Evolutionary conservation across 2,329 filamentous ascomycete genomes (phyloP).

Genomic region (Sporothrix protearum): DNA sequence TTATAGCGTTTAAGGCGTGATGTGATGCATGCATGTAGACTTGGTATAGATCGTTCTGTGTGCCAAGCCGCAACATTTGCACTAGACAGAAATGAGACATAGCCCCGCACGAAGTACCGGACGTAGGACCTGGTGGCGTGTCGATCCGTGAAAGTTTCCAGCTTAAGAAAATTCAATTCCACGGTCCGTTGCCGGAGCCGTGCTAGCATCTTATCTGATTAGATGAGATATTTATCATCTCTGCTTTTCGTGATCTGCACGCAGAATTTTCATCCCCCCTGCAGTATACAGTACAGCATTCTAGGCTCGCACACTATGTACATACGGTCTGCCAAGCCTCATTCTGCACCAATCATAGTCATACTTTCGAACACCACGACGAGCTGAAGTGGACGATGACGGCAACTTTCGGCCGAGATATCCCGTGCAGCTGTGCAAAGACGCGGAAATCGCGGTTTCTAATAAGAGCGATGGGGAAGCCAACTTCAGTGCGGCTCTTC

Average conservation of each 20-base stretch:
- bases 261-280: neutral
- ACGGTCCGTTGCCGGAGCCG: neutral
- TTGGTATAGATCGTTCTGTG: neutral
- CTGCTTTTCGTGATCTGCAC: neutral
- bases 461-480: neutral
- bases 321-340: neutral
- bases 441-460: neutral
- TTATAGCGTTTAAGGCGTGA: neutral
- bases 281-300: neutral
- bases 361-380: neutral
- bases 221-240: slow-evolving; percentile 25
- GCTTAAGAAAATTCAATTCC: neutral
- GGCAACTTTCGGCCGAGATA: neutral
- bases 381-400: neutral
- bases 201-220: slow-evolving; percentile 23
- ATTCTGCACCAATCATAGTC: neutral
- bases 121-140: neutral
- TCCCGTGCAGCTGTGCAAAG: neutral
- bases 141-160: neutral
- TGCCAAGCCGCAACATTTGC: neutral
- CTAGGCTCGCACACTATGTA: neutral
- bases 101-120: slow-evolving; percentile 1
- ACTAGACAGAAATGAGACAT: neutral
- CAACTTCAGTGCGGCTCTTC: neutral
- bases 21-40: neutral